Base-by-base conservation (phyloP, 768 basidiomycete species). In the Exidia glandulosa region DNA sequence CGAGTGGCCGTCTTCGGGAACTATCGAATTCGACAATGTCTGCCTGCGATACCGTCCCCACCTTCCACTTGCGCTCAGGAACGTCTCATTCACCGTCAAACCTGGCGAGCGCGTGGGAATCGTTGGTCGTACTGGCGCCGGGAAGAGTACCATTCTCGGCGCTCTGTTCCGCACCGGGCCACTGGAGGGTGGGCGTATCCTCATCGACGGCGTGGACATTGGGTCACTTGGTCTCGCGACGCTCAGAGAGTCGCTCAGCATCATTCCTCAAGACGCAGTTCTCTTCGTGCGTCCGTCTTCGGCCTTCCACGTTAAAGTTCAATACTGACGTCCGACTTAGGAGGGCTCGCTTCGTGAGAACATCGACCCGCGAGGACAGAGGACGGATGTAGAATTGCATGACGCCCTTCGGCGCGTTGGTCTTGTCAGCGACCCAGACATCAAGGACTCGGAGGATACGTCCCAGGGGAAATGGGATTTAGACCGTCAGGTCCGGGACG, bases 41-140 rank as follows among this genome's bases (percentile, higher is more conserved):
- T 69, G 77, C n/a, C 65, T 84, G 57, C 66, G 73, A 1, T 90
- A 89, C 68, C 76, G 87, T 5, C 74, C 78, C 19, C 84, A 81
- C 9, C 73, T 88, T 14, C 86, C 87, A 1, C 72, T 82, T 16
- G 84, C 88, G 2, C 71, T 89, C 36, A 81, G 83, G 63, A 80
- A 75, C 23, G 70, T 89, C 60, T 76, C 66, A 57, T 87, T 89
- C 65, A 65, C 76, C 7, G 72, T 86, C 41, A 69, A 71, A 25
- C 73, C 83, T 1, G 84, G 86, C 12, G 85, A 88, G 69, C 88
- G 87, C 75, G 70, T 77, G 34, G 72, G 76, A 6, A 71, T 77
- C 34, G 71, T 72, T 25, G 73, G 73, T 0, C 56, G 73, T 1
- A 73, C 74, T 2, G 74, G 74, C 45, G 73, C 73, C 1, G 74